These are phyloP conservation scores for Eimeria acervulina DNA, from an alignment of 169 alveolate genomes.

Conservation along the genomic window DNA sequence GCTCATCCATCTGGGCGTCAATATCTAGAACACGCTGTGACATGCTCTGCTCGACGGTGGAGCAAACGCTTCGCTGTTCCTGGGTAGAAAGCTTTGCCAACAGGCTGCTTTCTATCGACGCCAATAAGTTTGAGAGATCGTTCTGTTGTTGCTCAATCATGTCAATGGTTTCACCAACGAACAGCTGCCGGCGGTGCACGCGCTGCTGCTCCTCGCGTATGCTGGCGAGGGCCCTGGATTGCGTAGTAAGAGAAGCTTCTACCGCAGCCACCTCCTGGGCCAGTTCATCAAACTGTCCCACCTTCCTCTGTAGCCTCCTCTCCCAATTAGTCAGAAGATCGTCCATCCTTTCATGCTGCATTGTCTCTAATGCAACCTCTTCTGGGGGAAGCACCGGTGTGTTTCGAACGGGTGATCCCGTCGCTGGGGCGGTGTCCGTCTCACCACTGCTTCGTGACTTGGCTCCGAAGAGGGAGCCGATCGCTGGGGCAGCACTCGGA, in stretches of 20 bases:
- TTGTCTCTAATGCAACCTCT: slow-evolving; percentile 80
- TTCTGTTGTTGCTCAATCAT: slow-evolving; percentile 81
- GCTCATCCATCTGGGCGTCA: slow-evolving; percentile 80
- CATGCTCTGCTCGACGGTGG: slow-evolving; percentile 77
- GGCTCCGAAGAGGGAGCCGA: slow-evolving; percentile 32
- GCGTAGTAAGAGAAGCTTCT: slow-evolving; percentile 76
- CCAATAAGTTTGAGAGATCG: slow-evolving; percentile 65
- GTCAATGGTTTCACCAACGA: slow-evolving; percentile 72
- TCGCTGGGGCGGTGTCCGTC: slow-evolving; percentile 6
- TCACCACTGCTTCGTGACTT: slow-evolving; percentile 32
- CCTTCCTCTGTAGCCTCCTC: slow-evolving; percentile 80
- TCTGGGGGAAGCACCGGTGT: slow-evolving; percentile 67
- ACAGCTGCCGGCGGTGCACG: slow-evolving; percentile 79
- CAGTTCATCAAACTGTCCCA: slow-evolving; percentile 78
- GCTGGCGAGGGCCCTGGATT: slow-evolving; percentile 63
- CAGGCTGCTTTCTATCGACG: slow-evolving; percentile 72
- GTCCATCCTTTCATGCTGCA: slow-evolving; percentile 83
- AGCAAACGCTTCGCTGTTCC: slow-evolving; percentile 33
- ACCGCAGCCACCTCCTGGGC: slow-evolving; percentile 81
- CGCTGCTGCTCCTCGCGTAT: slow-evolving; percentile 78
- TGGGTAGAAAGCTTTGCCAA: slow-evolving; percentile 61
- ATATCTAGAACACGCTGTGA: slow-evolving; percentile 70
- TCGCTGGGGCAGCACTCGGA: not conserved
- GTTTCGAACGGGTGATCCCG: not conserved
- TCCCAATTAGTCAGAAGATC: slow-evolving; percentile 80